Evolutionary conservation across 345 rosid species (phyloP).

Genomic region (Eutrema yunnanense): DNA sequence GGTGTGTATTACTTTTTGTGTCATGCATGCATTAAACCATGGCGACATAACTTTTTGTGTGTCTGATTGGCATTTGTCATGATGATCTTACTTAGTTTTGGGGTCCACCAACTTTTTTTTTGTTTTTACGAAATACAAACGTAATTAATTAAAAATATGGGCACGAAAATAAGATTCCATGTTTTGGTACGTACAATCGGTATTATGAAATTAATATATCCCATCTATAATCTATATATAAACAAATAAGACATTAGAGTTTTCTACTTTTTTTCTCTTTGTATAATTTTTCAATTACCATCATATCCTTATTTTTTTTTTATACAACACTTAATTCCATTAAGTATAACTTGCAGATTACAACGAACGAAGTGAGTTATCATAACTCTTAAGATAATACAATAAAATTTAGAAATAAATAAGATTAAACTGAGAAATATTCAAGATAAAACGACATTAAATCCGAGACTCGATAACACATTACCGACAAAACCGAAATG

Average conservation of each 20-base stretch:
- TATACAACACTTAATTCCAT: too few relatives aligned
- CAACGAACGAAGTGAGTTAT: too few relatives aligned
- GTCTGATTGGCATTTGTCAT: constrained; percentile 25
- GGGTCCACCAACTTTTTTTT: constrained; percentile 2
- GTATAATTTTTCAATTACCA: not conserved
- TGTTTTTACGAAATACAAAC: not conserved
- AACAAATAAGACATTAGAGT: not conserved
- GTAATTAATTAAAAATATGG: constrained; percentile 6
- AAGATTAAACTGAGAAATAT: too few relatives aligned
- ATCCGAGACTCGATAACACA: too few relatives aligned
- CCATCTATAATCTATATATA: not conserved
- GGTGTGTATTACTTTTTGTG: not conserved
- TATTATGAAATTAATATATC: not conserved
- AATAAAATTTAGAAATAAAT: too few relatives aligned
- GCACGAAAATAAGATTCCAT: constrained; percentile 17
- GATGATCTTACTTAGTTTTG: constrained; percentile 7
- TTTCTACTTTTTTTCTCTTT: not conserved
- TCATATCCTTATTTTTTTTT: too few relatives aligned
- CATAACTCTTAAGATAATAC: too few relatives aligned
- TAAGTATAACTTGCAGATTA: too few relatives aligned
- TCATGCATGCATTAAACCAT: constrained; percentile 25
- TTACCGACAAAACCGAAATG: too few relatives aligned
- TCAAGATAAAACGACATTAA: too few relatives aligned
- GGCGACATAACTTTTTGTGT: constrained; percentile 26
- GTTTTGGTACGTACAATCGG: constrained; percentile 4